These are phyloP conservation scores for Rutstroemia sp. DNA, from an alignment of 2,329 filamentous ascomycete genomes.

Conservation along the genomic window DNA sequence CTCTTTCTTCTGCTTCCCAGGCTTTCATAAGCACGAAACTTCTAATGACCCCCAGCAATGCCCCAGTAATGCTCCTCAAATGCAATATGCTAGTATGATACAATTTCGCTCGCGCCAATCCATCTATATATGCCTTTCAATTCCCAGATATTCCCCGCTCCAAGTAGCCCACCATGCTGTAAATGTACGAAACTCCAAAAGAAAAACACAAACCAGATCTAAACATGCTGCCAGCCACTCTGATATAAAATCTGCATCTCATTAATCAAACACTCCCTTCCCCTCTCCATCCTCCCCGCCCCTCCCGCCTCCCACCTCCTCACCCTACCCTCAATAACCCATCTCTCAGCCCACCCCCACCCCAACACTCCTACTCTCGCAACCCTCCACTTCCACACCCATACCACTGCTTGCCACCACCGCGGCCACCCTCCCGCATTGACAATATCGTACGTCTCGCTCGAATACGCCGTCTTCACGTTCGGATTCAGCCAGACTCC, in stretches of 20 bases:
- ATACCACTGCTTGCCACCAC: neutral
- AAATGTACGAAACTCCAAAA: constrained; percentile 1
- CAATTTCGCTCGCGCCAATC: too few species aligned
- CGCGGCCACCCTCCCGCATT: constrained; percentile 15
- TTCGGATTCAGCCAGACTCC: constrained; percentile 62
- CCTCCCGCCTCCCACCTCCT: neutral
- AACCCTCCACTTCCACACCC: constrained; percentile 1
- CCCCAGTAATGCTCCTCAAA: too few species aligned
- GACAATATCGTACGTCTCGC: constrained; percentile 35
- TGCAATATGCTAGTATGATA: too few species aligned
- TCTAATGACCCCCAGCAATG: too few species aligned
- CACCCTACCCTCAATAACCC: neutral
- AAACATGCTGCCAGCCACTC: constrained; percentile 49
- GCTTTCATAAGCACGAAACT: too few species aligned
- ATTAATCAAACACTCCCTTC: constrained; percentile 38
- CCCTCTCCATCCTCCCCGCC: too few species aligned
- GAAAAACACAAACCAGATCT: too few species aligned
- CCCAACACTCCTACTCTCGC: neutral
- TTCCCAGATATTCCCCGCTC: too few species aligned
- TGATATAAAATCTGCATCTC: constrained; percentile 52
- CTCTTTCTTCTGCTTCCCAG: too few species aligned
- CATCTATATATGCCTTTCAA: too few species aligned
- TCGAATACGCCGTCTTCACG: constrained; percentile 58
- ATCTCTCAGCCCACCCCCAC: neutral
- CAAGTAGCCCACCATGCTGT: too few species aligned